Base-by-base conservation (phyloP, 1,284 basidiomycete genomes). In the Cystobasidium pallidum region DNA sequence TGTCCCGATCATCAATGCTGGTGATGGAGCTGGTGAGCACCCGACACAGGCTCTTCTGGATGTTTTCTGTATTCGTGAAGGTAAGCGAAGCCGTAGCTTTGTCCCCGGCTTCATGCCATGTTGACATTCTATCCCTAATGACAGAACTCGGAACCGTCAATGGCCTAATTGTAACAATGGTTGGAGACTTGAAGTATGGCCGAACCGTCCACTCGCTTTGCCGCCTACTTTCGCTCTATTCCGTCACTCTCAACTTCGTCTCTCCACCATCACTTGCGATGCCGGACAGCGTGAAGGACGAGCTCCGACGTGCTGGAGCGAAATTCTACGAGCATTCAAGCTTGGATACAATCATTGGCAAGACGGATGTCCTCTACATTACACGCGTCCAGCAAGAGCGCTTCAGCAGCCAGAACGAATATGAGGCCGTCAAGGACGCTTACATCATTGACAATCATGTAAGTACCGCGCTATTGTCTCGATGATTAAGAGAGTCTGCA, bases 151-250 rank as follows among this genome's bases (percentile, higher is more conserved):
- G 96, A 75, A 98, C 95, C 0, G 93, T 99, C 75, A 98, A 97
- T 79, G 96, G 95, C 59, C 89, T 92, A 71, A 95, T 92, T 15
- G 90, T 99, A 80, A 99, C 96, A 11, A 83, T 77, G 82, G 87
- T 99, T 10, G 96, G 96, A 73, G 96, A 99, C 82, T 86, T 99
- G 78, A 98, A 98, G 86, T 96, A 99, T 80, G 96, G 96, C 47
- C 88, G 96, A 72, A 99, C 96, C 0, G 94, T 97, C 0, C 96
- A 99, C 84, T 92, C 91, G 77, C 86, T 99, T 64, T 95, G 98
- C 78, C 91, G 91, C 52, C 85, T 99, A 10, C 87, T 99, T 7
- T 92, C 88, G 78, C 86, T 95, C 59, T 89, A 90, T 52, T 83
- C 84, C 71, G 93, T 98, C 59, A 91, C 88, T 71, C 87, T 99